A percentile compares a stretch with the other conserved stretches of the same genome.
These are phyloP conservation scores for Lactifluus hygrophoroides DNA, from an alignment of 768 basidiomycete species.

Conservation along the genomic window DNA sequence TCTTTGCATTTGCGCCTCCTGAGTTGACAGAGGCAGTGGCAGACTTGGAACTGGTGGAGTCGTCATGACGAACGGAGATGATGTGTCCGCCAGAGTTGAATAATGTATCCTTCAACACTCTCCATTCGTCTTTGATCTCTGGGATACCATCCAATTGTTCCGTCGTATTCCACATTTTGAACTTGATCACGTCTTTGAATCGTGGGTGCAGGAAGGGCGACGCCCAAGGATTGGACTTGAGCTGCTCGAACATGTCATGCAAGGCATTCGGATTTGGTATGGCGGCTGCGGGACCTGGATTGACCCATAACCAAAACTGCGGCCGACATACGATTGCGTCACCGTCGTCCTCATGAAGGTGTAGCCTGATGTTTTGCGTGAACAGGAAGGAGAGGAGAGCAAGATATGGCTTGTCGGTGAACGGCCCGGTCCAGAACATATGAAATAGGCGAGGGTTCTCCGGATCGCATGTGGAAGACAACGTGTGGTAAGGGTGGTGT, in stretches of 20 bases:
- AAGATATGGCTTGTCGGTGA: constrained; percentile 98
- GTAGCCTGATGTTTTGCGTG: constrained; percentile 88
- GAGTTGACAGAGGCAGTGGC: constrained; percentile 16
- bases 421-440: constrained; percentile 99
- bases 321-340: constrained; percentile 66
- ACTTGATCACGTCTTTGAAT: constrained; percentile 87
- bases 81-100: constrained; percentile 86
- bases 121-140: constrained; percentile 88
- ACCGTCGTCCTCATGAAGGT: constrained; percentile 43
- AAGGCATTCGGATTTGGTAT: constrained; percentile 78
- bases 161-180: constrained; percentile 98
- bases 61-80: constrained; percentile 50
- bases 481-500: constrained; percentile 50
- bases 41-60: constrained; percentile 31
- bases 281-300: constrained; percentile 90
- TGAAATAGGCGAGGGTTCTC: constrained; percentile 88
- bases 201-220: constrained; percentile 89
- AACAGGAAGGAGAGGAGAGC: constrained; percentile 91
- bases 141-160: constrained; percentile 90
- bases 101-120: constrained; percentile 59
- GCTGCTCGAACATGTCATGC: constrained; percentile 72
- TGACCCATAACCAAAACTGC: constrained; percentile 97
- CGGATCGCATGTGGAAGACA: constrained; percentile 64
- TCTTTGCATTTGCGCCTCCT: constrained; percentile 13
- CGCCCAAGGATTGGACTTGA: constrained; percentile 87